Evolutionary conservation across 2,329 filamentous ascomycete genomes (phyloP), one percentile per base, ranked within the genome.

Genomic region (Alternaria novae-zelandiae): DNA sequence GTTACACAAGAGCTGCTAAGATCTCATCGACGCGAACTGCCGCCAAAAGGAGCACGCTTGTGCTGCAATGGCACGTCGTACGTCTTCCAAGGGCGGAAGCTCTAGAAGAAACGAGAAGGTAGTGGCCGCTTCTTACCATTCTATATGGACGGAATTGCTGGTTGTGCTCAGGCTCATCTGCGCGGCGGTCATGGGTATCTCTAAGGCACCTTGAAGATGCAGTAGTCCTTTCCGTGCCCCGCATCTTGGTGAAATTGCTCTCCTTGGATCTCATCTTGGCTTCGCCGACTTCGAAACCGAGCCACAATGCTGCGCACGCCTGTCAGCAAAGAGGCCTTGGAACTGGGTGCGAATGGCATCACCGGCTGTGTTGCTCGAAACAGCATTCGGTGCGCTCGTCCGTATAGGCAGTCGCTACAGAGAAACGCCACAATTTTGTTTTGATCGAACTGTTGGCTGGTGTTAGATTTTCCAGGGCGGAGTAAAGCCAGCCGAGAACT

Each of bases 281-380:
- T 15, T 32, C 53, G 49, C 30, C 46, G n/a, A 45, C n/a, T 6
- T 17, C 56, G 44, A 57, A 28, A 54, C 30, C 26, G 15, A 45
- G 15, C 30, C 36, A 17, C 36, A 15, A n/a, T 41, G 25, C 56
- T 45, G 45, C 26, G 32, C 50, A 26, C 26, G 10, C 46, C 13
- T 13, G 26, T 50, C 28, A 53, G 54, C 45, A 15, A 21, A 28
- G 15, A 49, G 20, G 4, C 32, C 46, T 41, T n/a, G 43, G 13
- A 46, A 44, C 17, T 9, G 44, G 23, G n/a, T 21, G 30, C 44
- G 26, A 20, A 51, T 45, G 20, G 28, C 41, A n/a, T 20, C 25
- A 20, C 58, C 69, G 69, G 69, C 57, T 68, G 50, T 21, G 26
- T 32, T 66, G 23, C 67, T 63, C 21, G 49, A 69, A 54, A 30